Conservation (phyloP, 192 early-diverging fungal genomes). For the Gaertneriomyces sp. region DNA sequence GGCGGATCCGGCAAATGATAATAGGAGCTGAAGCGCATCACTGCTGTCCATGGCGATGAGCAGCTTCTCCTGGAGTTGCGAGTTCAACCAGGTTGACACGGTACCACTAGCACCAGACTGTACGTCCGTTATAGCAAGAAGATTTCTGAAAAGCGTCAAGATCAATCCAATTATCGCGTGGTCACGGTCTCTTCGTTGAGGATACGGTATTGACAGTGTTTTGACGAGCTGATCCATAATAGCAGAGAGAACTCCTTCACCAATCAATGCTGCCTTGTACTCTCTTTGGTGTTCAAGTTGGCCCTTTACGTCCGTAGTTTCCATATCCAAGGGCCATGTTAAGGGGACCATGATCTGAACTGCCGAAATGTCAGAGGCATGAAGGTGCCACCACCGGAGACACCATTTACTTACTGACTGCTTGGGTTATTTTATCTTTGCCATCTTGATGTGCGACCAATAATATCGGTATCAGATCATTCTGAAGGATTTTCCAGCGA, state of each 20-base stretch:
- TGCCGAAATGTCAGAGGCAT: constrained; percentile 30
- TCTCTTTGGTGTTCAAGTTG: constrained; percentile 49
- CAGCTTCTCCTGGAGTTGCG: constrained; percentile 59
- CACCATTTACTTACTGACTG: constrained; percentile 18
- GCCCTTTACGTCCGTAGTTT: constrained; percentile 35
- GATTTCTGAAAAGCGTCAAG: constrained; percentile 73
- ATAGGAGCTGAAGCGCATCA: constrained; percentile 63
- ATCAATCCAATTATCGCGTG: constrained; percentile 61
- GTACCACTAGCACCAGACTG: constrained; percentile 54
- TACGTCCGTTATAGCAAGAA: constrained; percentile 75
- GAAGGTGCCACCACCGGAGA: not conserved
- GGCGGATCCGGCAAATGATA: constrained; percentile 65
- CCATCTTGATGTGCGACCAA: constrained; percentile 6
- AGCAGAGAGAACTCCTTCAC: constrained; percentile 47
- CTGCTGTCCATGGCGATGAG: constrained; percentile 47
- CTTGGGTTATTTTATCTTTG: constrained; percentile 22
- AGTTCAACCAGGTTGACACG: constrained; percentile 50
- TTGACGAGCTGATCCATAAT: constrained; percentile 51
- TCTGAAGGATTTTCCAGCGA: constrained; percentile 69
- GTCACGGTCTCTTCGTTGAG: constrained; percentile 58
- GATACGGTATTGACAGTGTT: constrained; percentile 45
- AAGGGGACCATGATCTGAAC: constrained; percentile 84
- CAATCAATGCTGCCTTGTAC: constrained; percentile 74
- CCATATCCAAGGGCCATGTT: constrained; percentile 77
- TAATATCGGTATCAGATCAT: constrained; percentile 56